phyloP scores from a whole-genome alignment of 805 yeast species.

The Starmera amethionina region DNA sequence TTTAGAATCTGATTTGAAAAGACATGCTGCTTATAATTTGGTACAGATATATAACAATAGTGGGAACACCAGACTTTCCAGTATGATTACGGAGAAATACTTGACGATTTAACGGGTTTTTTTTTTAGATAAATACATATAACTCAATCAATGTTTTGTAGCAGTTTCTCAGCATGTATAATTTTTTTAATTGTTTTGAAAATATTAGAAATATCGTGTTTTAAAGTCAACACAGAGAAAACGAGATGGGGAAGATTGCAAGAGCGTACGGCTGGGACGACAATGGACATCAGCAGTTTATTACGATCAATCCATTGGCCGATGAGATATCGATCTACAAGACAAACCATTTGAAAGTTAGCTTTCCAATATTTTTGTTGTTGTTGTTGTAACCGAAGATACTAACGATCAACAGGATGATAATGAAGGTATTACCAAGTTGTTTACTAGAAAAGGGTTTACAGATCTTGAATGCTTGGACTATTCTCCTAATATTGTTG shows the following conservation, averaged over 20 bases:
- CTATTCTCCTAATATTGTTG: slow-evolving; percentile 44
- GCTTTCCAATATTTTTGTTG: slow-evolving; percentile 1
- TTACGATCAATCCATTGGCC: slow-evolving; percentile 51
- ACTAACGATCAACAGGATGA: slow-evolving; percentile 16
- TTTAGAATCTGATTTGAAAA: slow-evolving; percentile 49
- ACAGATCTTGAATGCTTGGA: slow-evolving; percentile 59
- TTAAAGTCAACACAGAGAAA: neutral
- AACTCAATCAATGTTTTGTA: too few species aligned
- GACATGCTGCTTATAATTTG: slow-evolving; percentile 82
- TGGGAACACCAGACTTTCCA: slow-evolving; percentile 63
- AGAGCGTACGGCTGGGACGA: slow-evolving; percentile 19
- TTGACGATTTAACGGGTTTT: slow-evolving; percentile 38
- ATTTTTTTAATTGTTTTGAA: too few species aligned
- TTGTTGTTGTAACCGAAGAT: neutral
- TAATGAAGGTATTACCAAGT: slow-evolving; percentile 40
- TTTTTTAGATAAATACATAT: too few species aligned
- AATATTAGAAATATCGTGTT: too few species aligned
- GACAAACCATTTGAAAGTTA: slow-evolving; percentile 29
- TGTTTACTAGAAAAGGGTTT: slow-evolving; percentile 51
- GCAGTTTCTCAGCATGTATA: too few species aligned
- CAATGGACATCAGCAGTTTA: slow-evolving; percentile 12
- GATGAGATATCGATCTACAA: slow-evolving; percentile 68
- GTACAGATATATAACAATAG: slow-evolving; percentile 63
- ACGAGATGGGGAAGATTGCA: slow-evolving; percentile 15
- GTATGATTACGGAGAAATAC: slow-evolving; percentile 53